Evolutionary conservation across 2,329 filamentous ascomycete genomes (phyloP).

Genomic region (Phoma sp.): DNA sequence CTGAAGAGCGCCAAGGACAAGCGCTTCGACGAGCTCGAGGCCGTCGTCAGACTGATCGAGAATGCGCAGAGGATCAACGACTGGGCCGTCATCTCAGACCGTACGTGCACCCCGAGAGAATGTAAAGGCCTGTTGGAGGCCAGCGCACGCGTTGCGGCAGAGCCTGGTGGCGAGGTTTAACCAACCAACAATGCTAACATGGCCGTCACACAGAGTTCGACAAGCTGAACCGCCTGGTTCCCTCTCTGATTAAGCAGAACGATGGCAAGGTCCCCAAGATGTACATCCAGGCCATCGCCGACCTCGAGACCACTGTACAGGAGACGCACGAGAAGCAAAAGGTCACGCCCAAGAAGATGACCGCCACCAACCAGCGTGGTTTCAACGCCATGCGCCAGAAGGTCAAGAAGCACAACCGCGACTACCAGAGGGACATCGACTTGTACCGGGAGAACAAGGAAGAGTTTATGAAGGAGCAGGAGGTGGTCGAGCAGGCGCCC

Average conservation of each 20-base stretch:
- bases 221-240: slow-evolving; percentile 87
- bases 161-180: slow-evolving; percentile 10
- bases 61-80: slow-evolving; percentile 98
- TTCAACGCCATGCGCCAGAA: slow-evolving; percentile 97
- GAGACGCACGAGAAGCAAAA: slow-evolving; percentile 96
- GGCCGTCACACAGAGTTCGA: slow-evolving; percentile 74
- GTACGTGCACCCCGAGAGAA: slow-evolving; percentile 60
- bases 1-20: slow-evolving; percentile 99
- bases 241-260: slow-evolving; percentile 59
- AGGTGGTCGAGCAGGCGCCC: slow-evolving; percentile 74
- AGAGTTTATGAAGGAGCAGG: slow-evolving; percentile 83
- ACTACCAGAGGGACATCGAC: slow-evolving; percentile 87
- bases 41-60: slow-evolving; percentile 87
- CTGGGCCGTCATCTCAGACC: slow-evolving; percentile 90
- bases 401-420: slow-evolving; percentile 98
- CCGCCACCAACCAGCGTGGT: slow-evolving; percentile 90
- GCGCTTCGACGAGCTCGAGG: slow-evolving; percentile 90
- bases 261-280: slow-evolving; percentile 83
- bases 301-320: slow-evolving; percentile 92
- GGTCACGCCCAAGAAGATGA: slow-evolving; percentile 97
- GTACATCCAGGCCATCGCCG: slow-evolving; percentile 91
- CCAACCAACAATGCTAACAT: slow-evolving; percentile 28
- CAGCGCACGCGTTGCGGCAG: slow-evolving; percentile 7
- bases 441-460: slow-evolving; percentile 86
- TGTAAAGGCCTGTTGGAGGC: neutral